These are phyloP conservation scores for Ganoderma boninense DNA, from an alignment of 1,284 basidiomycete genomes.

Conservation along the genomic window DNA sequence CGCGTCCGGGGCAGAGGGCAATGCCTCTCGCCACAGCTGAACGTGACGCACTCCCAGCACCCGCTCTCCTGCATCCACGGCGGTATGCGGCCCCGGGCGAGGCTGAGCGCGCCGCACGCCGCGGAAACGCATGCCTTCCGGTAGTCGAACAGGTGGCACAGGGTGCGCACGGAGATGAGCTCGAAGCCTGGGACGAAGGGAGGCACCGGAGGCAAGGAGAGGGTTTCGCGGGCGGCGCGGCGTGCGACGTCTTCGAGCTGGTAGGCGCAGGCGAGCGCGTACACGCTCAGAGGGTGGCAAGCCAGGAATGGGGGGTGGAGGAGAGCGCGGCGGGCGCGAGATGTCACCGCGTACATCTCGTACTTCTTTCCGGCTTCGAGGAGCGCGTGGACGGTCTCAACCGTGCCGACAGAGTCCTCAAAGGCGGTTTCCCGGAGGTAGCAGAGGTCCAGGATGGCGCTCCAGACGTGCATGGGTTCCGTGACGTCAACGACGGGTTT, in stretches of 20 bases:
- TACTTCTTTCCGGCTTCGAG: slow-evolving; percentile 5
- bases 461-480: background rate
- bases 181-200: background rate
- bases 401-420: background rate
- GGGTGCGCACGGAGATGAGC: background rate
- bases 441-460: background rate
- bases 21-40: background rate
- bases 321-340: background rate
- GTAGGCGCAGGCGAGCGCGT: slow-evolving; percentile 14
- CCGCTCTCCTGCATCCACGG: slow-evolving; percentile 1
- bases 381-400: background rate
- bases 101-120: background rate
- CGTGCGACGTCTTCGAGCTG: background rate
- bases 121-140: background rate
- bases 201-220: background rate
- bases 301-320: background rate
- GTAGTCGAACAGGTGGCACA: slow-evolving; percentile 2
- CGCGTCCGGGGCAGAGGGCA: background rate
- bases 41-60: background rate
- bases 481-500: slow-evolving; percentile 3
- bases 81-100: background rate
- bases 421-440: background rate
- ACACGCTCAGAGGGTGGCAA: slow-evolving; percentile 1
- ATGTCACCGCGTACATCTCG: background rate
- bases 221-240: background rate